Percentiles rank a stretch among this genome's conserved stretches.
Conservation (phyloP, 176 grass and related monocot genomes). For the Stipa capillata region DNA sequence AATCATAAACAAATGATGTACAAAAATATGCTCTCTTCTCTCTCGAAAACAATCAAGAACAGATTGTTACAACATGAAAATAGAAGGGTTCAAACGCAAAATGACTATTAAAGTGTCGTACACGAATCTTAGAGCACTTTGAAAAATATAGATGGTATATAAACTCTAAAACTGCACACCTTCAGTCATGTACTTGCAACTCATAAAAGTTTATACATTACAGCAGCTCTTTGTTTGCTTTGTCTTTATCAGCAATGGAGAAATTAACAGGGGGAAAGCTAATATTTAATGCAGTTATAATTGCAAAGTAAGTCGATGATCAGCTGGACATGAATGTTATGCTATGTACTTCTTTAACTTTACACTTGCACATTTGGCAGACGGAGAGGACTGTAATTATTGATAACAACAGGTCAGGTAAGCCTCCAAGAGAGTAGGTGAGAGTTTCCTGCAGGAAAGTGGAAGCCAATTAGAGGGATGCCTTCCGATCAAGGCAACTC, state of each 20-base stretch:
- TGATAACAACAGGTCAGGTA: neutral
- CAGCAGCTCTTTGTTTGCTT: too few species aligned
- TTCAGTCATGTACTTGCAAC: too few species aligned
- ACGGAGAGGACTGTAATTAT: neutral
- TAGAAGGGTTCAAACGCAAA: too few species aligned
- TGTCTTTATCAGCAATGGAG: too few species aligned
- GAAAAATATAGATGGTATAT: too few species aligned
- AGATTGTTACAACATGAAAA: too few species aligned
- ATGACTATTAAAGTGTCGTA: too few species aligned
- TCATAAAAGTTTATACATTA: conserved; percentile 20
- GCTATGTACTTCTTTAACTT: neutral
- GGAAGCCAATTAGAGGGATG: neutral
- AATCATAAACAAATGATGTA: too few species aligned
- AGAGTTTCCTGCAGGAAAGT: neutral
- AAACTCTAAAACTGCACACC: too few species aligned
- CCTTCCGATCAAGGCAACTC: neutral
- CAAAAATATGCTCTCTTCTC: too few species aligned
- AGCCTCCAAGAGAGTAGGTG: neutral
- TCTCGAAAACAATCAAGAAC: too few species aligned
- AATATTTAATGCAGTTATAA: neutral
- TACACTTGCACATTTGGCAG: neutral
- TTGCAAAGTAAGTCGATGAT: neutral
- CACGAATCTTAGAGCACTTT: too few species aligned
- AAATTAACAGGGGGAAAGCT: neutral
- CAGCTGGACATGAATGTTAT: neutral